A percentile compares a stretch with the other conserved stretches of the same genome.
These are phyloP conservation scores for Pseudisothecium myosuroides DNA, from an alignment of 225 moss, liverwort and hornwort genomes.

Conservation along the genomic window DNA sequence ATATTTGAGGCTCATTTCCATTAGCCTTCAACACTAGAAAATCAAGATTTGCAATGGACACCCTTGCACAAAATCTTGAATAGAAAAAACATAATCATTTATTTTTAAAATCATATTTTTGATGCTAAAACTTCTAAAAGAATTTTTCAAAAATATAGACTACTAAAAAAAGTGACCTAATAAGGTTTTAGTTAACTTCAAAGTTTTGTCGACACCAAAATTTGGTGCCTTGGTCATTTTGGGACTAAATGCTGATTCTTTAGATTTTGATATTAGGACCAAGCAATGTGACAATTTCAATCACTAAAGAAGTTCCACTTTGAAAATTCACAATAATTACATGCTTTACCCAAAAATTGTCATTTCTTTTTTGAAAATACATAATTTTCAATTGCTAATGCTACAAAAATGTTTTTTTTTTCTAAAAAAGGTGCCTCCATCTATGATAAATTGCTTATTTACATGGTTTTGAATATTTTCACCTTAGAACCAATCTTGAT, in stretches of 20 bases:
- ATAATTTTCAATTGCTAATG: neutral
- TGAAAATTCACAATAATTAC: neutral
- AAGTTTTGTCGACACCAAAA: no score
- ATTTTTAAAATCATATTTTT: no score
- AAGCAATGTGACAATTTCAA: neutral
- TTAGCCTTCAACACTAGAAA: no score
- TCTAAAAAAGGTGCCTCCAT: neutral
- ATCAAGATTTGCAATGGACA: no score
- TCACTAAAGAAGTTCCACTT: neutral
- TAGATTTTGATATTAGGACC: rapidly evolving
- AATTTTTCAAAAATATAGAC: no score
- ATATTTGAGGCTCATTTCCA: no score
- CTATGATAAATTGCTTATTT: neutral
- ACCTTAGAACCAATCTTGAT: neutral
- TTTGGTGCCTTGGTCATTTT: no score
- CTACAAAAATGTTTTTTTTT: neutral
- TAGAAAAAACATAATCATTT: no score
- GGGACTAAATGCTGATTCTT: rapidly evolving
- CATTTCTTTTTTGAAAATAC: neutral
- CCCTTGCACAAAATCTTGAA: no score
- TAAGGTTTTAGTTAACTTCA: no score
- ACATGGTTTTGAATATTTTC: rapidly evolving
- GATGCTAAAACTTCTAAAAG: no score
- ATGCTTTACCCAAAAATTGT: neutral
- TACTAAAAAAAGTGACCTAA: no score